phyloP scores from a whole-genome alignment of 2,329 filamentous ascomycete species.

The Fusarium sp. region DNA sequence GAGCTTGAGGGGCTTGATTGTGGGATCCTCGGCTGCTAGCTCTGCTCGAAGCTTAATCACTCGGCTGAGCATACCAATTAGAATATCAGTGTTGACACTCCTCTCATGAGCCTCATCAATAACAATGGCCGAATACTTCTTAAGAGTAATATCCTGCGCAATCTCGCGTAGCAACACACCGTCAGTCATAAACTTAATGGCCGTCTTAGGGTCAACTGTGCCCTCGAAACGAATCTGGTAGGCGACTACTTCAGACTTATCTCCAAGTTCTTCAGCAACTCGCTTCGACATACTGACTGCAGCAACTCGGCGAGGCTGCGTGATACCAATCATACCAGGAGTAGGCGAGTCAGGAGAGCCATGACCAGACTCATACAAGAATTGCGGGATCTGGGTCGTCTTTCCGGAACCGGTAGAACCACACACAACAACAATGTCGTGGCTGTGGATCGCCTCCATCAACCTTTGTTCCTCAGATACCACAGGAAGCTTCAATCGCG shows the following conservation, averaged over 20 bases:
- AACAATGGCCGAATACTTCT: constrained; percentile 92
- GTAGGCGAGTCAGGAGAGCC: constrained; percentile 82
- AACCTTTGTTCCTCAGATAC: constrained; percentile 96
- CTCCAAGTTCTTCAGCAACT: constrained; percentile 86
- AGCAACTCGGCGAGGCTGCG: constrained; percentile 93
- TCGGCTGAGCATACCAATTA: constrained; percentile 97
- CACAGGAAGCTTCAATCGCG: constrained; percentile 84
- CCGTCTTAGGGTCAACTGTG: constrained; percentile 81
- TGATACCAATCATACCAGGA: constrained; percentile 93
- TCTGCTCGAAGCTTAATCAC: constrained; percentile 87
- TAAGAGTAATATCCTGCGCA: constrained; percentile 86
- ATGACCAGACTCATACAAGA: constrained; percentile 93
- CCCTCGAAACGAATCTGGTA: constrained; percentile 98
- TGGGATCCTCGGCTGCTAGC: constrained; percentile 78
- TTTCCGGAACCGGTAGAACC: constrained; percentile 97
- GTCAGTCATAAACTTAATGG: constrained; percentile 99
- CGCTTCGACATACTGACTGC: constrained; percentile 97
- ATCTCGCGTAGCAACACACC: constrained; percentile 94
- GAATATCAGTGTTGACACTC: constrained; percentile 96
- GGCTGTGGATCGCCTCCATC: constrained; percentile 96
- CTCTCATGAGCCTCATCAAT: constrained; percentile 98
- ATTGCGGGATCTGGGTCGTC: constrained; percentile 97
- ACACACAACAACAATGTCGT: constrained; percentile 90
- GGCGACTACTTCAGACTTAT: constrained; percentile 81
- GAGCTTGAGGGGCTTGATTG: constrained; percentile 84